These are phyloP conservation scores for Ophiocordyceps camponoti-leonardi DNA, from an alignment of 2,329 filamentous ascomycete species.

Conservation along the genomic window DNA sequence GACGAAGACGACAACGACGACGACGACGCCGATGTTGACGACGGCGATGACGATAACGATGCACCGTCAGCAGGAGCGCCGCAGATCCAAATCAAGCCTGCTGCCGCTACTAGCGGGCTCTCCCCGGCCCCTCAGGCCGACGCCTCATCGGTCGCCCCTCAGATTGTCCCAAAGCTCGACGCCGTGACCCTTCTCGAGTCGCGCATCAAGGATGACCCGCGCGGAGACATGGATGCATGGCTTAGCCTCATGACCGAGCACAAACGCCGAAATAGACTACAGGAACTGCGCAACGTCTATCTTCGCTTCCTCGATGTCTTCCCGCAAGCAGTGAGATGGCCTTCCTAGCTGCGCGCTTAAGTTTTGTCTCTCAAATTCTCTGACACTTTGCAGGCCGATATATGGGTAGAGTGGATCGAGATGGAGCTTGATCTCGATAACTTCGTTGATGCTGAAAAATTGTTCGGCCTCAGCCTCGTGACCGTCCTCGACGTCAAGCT, in stretches of 20 bases:
- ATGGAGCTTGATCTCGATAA: conserved; percentile 84
- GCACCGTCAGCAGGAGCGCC: conserved; percentile 9
- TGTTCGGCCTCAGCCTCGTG: conserved; percentile 68
- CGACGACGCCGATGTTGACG: conserved; percentile 31
- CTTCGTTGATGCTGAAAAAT: conserved; percentile 59
- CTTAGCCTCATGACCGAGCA: conserved; percentile 72
- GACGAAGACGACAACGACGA: conserved; percentile 15
- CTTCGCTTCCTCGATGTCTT: conserved; percentile 79
- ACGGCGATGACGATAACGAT: conserved; percentile 20
- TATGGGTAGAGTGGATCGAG: conserved; percentile 77
- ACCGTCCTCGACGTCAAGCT: conserved; percentile 68
- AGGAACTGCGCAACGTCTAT: conserved; percentile 65
- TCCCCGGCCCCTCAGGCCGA: conserved; percentile 7
- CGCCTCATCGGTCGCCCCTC: conserved; percentile 14
- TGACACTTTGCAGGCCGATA: conserved; percentile 50
- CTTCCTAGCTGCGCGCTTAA: conserved; percentile 1
- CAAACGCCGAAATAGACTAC: conserved; percentile 62
- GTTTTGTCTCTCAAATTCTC: too few relatives aligned
- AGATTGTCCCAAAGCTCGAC: conserved; percentile 35
- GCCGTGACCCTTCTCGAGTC: conserved; percentile 70
- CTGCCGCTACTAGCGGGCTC: conserved; percentile 7
- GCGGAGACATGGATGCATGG: conserved; percentile 88
- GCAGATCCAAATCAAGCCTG: conserved; percentile 3
- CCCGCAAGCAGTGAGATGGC: conserved; percentile 65
- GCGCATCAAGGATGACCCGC: conserved; percentile 78